A percentile compares a stretch with the other conserved stretches of the same genome.
phyloP scores from a whole-genome alignment of 2,329 filamentous ascomycete species.

The Trichoderma oligosporum region DNA sequence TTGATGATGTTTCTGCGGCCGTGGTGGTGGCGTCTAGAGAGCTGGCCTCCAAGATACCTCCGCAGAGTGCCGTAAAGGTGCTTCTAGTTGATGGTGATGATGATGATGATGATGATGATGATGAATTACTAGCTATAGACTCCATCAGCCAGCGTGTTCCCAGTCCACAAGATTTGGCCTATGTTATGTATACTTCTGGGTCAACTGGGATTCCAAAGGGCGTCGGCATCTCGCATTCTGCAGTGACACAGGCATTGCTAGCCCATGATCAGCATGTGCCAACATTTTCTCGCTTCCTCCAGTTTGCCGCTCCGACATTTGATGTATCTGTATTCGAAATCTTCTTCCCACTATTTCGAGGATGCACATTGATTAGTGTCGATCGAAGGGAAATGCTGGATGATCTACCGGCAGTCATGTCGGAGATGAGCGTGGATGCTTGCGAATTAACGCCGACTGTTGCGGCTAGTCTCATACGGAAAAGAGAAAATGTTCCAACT shows the following conservation, averaged over 20 bases:
- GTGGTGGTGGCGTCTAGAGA: conserved; percentile 62
- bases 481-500: conserved; percentile 61
- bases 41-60: conserved; percentile 41
- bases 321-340: conserved; percentile 95
- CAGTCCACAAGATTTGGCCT: conserved; percentile 57
- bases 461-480: conserved; percentile 69
- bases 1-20: conserved; percentile 68
- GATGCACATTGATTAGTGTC: conserved; percentile 68
- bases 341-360: conserved; percentile 78
- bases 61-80: conserved; percentile 31
- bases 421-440: conserved; percentile 66
- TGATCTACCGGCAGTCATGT: conserved; percentile 67
- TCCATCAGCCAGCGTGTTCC: conserved; percentile 22
- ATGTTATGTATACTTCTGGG: conserved; percentile 91
- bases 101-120: conserved; percentile 17
- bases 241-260: conserved; percentile 76
- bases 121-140: neutral
- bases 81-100: conserved; percentile 34
- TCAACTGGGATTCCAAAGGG: conserved; percentile 88
- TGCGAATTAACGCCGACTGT: conserved; percentile 89
- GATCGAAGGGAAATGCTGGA: conserved; percentile 67
- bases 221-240: conserved; percentile 74
- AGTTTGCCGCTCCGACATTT: conserved; percentile 89
- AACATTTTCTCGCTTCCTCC: conserved; percentile 72
- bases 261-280: conserved; percentile 79